These are phyloP conservation scores for Arthrinium puccinioides DNA, from an alignment of 2,329 filamentous ascomycete species.

Conservation along the genomic window DNA sequence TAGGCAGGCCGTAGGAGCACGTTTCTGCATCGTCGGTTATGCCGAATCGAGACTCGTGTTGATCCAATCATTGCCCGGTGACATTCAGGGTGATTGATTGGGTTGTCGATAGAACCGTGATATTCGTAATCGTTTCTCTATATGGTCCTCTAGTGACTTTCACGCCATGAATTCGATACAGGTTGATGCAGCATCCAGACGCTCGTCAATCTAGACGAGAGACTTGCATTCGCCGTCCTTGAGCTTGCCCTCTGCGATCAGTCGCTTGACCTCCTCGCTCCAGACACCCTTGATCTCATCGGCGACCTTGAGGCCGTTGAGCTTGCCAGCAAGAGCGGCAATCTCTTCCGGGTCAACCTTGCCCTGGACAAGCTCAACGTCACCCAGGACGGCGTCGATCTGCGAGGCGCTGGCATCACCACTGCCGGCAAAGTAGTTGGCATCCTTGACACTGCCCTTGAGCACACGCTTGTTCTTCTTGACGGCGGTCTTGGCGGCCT, in stretches of 20 bases:
- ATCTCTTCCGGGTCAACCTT: slow-evolving; percentile 92
- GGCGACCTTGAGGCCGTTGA: slow-evolving; percentile 71
- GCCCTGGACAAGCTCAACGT: slow-evolving; percentile 79
- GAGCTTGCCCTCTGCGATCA: slow-evolving; percentile 76
- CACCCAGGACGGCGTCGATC: slow-evolving; percentile 76
- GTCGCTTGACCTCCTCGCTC: slow-evolving; percentile 66
- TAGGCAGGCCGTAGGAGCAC: too few species aligned
- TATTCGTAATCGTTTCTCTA: too few species aligned
- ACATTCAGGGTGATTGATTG: too few species aligned
- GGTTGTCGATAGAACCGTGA: too few species aligned
- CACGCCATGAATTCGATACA: not conserved
- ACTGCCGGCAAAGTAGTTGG: slow-evolving; percentile 77
- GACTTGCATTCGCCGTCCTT: slow-evolving; percentile 77
- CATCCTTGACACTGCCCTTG: slow-evolving; percentile 89
- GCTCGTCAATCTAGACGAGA: slow-evolving; percentile 28
- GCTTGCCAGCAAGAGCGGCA: slow-evolving; percentile 71
- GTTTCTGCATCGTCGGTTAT: too few species aligned
- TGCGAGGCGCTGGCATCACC: slow-evolving; percentile 66
- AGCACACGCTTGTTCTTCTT: slow-evolving; percentile 99
- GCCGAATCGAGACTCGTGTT: too few species aligned
- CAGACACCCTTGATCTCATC: slow-evolving; percentile 83
- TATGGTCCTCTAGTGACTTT: too few species aligned
- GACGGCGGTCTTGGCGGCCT: slow-evolving; percentile 94
- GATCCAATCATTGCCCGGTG: too few species aligned
- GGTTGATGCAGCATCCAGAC: too few species aligned